phyloP scores from a whole-genome alignment of 164 flowering plant genomes.

The Chimonanthus praecox region DNA sequence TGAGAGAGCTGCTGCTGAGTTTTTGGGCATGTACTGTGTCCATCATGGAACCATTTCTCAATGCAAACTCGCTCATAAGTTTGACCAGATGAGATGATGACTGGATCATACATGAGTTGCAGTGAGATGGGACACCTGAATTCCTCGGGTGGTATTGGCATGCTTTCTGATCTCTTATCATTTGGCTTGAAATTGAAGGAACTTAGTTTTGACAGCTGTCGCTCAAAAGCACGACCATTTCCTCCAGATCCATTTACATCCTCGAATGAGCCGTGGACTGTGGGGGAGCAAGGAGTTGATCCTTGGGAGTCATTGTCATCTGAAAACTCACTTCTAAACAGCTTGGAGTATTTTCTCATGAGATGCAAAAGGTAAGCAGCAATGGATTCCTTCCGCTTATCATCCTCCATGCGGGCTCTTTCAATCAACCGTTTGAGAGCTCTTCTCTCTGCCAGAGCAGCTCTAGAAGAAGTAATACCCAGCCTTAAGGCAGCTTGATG shows the following conservation, averaged over 20 bases:
- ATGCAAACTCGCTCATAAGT: constrained; percentile 94
- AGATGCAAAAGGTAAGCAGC: constrained; percentile 90
- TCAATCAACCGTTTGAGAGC: constrained; percentile 84
- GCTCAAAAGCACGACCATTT: constrained; percentile 55
- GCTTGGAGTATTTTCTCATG: constrained; percentile 90
- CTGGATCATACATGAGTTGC: constrained; percentile 98
- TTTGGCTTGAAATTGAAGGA: constrained; percentile 74
- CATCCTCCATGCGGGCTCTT: constrained; percentile 81
- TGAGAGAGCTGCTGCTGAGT: constrained; percentile 86
- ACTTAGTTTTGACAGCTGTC: constrained; percentile 68
- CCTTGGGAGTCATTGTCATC: constrained; percentile 99
- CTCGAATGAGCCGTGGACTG: constrained; percentile 58
- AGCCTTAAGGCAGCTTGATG: constrained; percentile 87
- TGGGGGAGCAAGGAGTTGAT: constrained; percentile 92
- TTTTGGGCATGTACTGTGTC: constrained; percentile 90
- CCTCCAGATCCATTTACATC: constrained; percentile 37
- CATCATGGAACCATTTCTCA: constrained; percentile 98
- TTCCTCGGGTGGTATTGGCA: constrained; percentile 88
- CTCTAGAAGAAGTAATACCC: constrained; percentile 88
- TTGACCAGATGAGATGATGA: constrained; percentile 92
- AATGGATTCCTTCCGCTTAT: constrained; percentile 94
- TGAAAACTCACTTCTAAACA: constrained; percentile 73
- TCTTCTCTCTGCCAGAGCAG: constrained; percentile 91
- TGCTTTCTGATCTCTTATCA: constrained; percentile 50
- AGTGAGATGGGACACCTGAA: constrained; percentile 94